Percentiles rank a stretch among this genome's conserved stretches.
phyloP scores from a whole-genome alignment of 169 alveolate species.

The Cryptosporidium ubiquitum region DNA sequence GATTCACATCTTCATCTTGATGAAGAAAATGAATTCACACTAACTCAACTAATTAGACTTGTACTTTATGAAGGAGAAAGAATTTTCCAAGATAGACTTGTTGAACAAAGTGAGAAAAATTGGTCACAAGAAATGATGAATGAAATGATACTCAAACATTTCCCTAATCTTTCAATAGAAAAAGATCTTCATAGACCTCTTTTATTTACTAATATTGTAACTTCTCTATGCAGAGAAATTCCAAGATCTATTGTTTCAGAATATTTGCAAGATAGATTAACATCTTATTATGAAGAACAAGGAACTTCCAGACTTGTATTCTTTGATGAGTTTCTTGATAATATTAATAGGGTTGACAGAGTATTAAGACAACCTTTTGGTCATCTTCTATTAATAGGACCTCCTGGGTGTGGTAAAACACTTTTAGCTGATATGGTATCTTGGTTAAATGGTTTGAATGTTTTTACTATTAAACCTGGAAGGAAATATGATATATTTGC shows the following conservation, averaged over 20 bases:
- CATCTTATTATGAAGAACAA: conserved; percentile 94
- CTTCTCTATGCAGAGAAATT: conserved; percentile 16
- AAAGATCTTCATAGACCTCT: conserved; percentile 86
- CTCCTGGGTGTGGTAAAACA: conserved; percentile 97
- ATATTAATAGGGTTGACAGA: conserved; percentile 96
- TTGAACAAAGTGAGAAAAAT: conserved; percentile 90
- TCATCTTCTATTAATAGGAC: conserved; percentile 94
- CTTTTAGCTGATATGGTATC: conserved; percentile 95
- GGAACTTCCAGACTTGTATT: conserved; percentile 93
- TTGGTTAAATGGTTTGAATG: conserved; percentile 95
- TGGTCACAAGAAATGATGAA: conserved; percentile 93
- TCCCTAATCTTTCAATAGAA: conserved; percentile 81
- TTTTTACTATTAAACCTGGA: conserved; percentile 96
- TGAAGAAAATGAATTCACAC: conserved; percentile 71
- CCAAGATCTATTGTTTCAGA: conserved; percentile 70
- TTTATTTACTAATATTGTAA: conserved; percentile 84
- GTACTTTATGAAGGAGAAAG: conserved; percentile 96
- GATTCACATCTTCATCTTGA: conserved; percentile 81
- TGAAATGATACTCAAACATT: conserved; percentile 85
- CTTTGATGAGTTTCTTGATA: conserved; percentile 95
- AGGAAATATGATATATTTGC: conserved; percentile 92
- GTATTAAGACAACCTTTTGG: conserved; percentile 98
- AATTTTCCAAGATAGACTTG: conserved; percentile 96
- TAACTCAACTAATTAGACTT: conserved; percentile 87
- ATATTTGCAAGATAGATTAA: conserved; percentile 82